Conservation (phyloP, 2,329 filamentous ascomycete genomes). For the Capronia epimyces region DNA sequence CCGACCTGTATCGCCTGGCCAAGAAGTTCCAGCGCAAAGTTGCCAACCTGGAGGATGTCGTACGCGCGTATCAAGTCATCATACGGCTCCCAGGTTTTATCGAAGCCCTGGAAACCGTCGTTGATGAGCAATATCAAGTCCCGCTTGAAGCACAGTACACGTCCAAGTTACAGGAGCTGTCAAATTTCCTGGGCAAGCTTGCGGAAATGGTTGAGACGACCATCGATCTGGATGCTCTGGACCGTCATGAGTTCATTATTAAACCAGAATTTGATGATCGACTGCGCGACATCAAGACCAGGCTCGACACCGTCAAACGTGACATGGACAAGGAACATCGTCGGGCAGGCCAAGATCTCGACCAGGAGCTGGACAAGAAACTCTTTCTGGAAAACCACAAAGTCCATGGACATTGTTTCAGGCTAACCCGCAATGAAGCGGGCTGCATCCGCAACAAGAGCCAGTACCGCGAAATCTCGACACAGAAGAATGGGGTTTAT, state of each 20-base stretch:
- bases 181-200: constrained; percentile 73
- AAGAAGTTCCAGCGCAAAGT: constrained; percentile 92
- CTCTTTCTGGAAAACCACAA: constrained; percentile 95
- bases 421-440: constrained; percentile 83
- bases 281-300: constrained; percentile 80
- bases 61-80: constrained; percentile 88
- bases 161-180: constrained; percentile 68
- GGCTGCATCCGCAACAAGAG: constrained; percentile 88
- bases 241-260: constrained; percentile 97
- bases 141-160: constrained; percentile 85
- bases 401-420: constrained; percentile 94
- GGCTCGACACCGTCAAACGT: constrained; percentile 74
- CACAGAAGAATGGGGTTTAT: constrained; percentile 97
- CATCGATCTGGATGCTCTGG: constrained; percentile 87
- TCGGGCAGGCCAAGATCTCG: constrained; percentile 70
- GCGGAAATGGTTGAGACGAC: constrained; percentile 99
- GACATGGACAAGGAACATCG: constrained; percentile 81
- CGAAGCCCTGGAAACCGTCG: constrained; percentile 80
- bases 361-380: constrained; percentile 95
- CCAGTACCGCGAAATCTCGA: constrained; percentile 88
- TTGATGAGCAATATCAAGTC: constrained; percentile 89
- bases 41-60: constrained; percentile 91
- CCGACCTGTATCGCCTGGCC: constrained; percentile 85
- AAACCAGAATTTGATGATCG: constrained; percentile 95
- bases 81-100: constrained; percentile 89